Evolutionary conservation across 371 early-diverging fungal species (phyloP), one percentile per base, ranked within the genome.

Genomic region (Mucor indicus): DNA sequence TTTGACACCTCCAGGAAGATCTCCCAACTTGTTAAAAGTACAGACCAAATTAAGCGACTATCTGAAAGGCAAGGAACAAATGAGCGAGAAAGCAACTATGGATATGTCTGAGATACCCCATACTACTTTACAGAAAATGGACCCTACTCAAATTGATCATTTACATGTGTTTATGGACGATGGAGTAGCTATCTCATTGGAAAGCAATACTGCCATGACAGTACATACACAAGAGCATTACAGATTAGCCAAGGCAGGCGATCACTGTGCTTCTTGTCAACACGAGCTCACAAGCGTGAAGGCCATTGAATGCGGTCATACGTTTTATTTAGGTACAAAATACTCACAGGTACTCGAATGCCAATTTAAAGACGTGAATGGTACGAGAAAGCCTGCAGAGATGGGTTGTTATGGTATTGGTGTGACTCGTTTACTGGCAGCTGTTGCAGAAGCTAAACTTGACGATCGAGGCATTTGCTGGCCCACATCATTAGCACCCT

Each of bases 391-490:
- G 2, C 81, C 83, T 19, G 83, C 87, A 27, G 83, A 88, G 51
- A 95, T 94, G 96, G 96, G 96, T 9, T 95, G 95, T 64, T 95
- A 83, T 50, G 96, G 94, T 13, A 81, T 95, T 24, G 96, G 96
- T 20, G 72, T 94, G 11, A 81, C 89, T 5, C 77, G 95, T 5
- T 47, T 92, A 16, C 55, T 93, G 11, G 89, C 90, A 6, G 87
- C 93, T 6, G 78, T 88, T 7, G 81, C 87, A 15, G 92, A 93
- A 49, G 75, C 79, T 12, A 62, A 75, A 35, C 70, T 82, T 42
- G 86, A 85, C 62, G 65, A 62, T 9, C 61, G 74, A 13, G 92
- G 93, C 0, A 77, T 92, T 41, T 69, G 75, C 6, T 95, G 93
- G 93, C 93, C 93, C 1, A 35, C 19, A 53, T 48, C 19, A 72